Percentiles rank a stretch among this genome's conserved stretches.
Conservation (phyloP, 495 filamentous ascomycete species). For the Neurospora africana region DNA sequence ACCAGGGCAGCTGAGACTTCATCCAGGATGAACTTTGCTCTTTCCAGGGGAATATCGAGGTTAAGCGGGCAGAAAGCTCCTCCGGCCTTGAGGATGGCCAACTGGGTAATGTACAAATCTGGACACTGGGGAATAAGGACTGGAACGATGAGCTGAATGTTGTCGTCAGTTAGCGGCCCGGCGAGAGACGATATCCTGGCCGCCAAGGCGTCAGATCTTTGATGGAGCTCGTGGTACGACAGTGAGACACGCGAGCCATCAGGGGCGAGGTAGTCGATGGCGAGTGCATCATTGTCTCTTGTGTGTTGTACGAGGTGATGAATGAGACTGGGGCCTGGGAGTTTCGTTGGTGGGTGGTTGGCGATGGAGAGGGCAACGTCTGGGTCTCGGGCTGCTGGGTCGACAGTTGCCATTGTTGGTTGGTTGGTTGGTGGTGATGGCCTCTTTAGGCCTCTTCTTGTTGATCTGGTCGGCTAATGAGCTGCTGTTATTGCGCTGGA, state of each 20-base stretch:
- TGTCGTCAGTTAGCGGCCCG: background rate
- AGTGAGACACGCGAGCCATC: conserved; percentile 34
- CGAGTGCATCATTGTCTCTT: conserved; percentile 2
- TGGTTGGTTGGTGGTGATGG: background rate
- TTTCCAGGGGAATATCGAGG: conserved; percentile 58
- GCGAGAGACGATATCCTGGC: conserved; percentile 29
- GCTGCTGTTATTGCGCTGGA: background rate
- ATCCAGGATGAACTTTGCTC: conserved; percentile 59
- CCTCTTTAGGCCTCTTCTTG: background rate
- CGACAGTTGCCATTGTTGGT: background rate
- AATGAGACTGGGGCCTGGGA: conserved; percentile 51
- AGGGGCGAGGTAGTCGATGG: conserved; percentile 47
- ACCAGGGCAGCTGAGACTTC: conserved; percentile 54
- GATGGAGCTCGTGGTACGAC: conserved; percentile 52
- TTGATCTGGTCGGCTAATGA: background rate
- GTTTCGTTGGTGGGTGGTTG: conserved; percentile 41
- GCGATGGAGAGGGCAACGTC: conserved; percentile 40
- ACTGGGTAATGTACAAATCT: conserved; percentile 57
- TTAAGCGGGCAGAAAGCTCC: conserved; percentile 72
- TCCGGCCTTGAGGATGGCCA: conserved; percentile 67
- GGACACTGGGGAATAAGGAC: conserved; percentile 60
- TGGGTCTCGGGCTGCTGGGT: background rate
- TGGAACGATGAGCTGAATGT: conserved; percentile 46
- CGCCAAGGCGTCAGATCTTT: conserved; percentile 43
- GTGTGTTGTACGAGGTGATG: conserved; percentile 45